A percentile compares a stretch with the other conserved stretches of the same genome.
Evolutionary conservation across 2,329 filamentous ascomycete genomes (phyloP).

Genomic region (Fusarium mundagurra): DNA sequence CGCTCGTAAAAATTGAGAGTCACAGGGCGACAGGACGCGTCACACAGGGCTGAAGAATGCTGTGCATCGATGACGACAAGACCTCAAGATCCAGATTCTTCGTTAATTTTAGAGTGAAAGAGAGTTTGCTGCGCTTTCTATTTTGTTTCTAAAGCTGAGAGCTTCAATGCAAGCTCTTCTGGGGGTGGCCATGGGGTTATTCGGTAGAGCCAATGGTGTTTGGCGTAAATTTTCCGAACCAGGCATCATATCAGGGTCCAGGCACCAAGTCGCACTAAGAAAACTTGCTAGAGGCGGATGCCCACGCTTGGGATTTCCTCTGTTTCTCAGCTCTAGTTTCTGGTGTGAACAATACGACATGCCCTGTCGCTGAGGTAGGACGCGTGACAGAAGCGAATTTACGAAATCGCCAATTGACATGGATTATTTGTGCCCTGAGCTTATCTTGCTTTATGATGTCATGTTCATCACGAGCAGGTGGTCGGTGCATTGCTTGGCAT

Average conservation of each 20-base stretch:
- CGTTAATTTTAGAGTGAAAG: not conserved
- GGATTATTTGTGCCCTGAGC: not conserved
- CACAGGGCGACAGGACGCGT: slow-evolving; percentile 1
- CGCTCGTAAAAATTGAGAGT: not conserved
- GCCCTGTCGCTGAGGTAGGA: not conserved
- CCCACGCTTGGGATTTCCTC: not conserved
- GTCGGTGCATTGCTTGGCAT: not conserved
- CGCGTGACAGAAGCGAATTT: not conserved
- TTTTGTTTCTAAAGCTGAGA: not conserved
- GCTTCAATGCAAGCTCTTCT: not conserved
- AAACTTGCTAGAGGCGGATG: not conserved
- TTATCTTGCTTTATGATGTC: not conserved
- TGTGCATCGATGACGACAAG: not conserved
- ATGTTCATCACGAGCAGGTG: not conserved
- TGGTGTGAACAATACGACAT: too few species aligned
- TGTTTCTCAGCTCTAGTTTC: not conserved
- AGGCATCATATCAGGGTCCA: not conserved
- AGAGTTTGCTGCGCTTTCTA: not conserved
- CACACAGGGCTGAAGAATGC: slow-evolving; percentile 12
- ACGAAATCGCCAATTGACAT: not conserved
- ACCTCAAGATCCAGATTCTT: not conserved
- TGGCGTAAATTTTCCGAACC: not conserved
- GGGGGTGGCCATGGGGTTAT: not conserved
- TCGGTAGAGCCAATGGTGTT: not conserved
- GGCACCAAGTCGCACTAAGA: not conserved